phyloP scores from a whole-genome alignment of 106 monocot genomes.

The Gastrodia elata region DNA sequence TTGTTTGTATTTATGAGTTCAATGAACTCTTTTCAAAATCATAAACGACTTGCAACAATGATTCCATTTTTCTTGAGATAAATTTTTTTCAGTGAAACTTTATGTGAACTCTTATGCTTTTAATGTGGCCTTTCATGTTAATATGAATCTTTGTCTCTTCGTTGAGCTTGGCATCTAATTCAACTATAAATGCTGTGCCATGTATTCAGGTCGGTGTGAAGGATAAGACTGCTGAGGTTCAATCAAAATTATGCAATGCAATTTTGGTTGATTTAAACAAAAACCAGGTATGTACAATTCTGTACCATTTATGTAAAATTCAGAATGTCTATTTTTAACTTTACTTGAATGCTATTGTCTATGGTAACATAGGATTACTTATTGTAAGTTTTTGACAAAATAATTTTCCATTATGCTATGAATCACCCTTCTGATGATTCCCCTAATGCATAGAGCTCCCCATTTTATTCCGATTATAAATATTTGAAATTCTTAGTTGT shows the following conservation, averaged over 20 bases:
- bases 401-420: not conserved
- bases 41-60: not conserved
- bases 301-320: not conserved
- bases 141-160: not conserved
- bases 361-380: not conserved
- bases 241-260: constrained; percentile 59
- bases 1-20: not conserved
- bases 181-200: not conserved
- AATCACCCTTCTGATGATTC: not conserved
- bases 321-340: not conserved
- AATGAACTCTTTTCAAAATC: not conserved
- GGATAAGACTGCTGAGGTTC: constrained; percentile 70
- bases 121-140: not conserved
- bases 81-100: constrained; percentile 3
- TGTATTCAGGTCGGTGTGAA: constrained; percentile 77
- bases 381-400: not conserved
- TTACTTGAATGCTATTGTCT: not conserved
- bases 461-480: not conserved
- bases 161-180: constrained; percentile 1
- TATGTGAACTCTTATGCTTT: not conserved
- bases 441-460: not conserved
- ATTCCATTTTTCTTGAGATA: not conserved
- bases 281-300: constrained; percentile 63
- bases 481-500: not conserved
- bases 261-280: constrained; percentile 83